phyloP scores from a whole-genome alignment of 2,329 filamentous ascomycete species.

The Claviceps fusiformis region DNA sequence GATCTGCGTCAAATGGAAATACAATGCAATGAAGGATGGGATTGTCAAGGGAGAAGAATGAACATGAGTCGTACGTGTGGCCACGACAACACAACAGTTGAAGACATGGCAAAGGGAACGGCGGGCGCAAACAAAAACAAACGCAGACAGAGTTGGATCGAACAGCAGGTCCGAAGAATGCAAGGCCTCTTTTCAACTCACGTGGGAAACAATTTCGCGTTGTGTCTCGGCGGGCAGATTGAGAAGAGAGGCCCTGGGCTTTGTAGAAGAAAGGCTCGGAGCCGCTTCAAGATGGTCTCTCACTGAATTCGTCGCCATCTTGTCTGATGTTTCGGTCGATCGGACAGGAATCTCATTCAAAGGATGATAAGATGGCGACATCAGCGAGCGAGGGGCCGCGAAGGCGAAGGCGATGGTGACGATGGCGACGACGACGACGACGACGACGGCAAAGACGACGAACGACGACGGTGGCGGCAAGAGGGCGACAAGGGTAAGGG shows the following conservation, averaged over 20 bases:
- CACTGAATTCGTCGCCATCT: background rate
- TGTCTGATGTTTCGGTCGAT: background rate
- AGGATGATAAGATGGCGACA: background rate
- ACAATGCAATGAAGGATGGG: no score
- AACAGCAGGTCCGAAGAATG: no score
- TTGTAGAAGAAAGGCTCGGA: conserved; percentile 1
- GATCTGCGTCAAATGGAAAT: no score
- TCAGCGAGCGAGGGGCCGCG: background rate
- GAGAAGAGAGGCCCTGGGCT: conserved; percentile 20
- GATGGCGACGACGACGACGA: background rate
- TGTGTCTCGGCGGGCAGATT: conserved; percentile 34
- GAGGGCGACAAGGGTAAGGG: background rate
- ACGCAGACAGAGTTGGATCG: background rate
- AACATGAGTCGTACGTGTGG: no score
- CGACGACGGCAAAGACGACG: no score
- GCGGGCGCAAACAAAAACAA: background rate
- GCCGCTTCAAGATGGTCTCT: background rate
- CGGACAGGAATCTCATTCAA: background rate
- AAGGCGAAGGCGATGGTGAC: no score
- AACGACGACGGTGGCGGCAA: no score
- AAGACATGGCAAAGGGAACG: no score
- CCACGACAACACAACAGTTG: no score
- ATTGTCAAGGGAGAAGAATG: no score
- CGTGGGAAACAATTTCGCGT: conserved; percentile 33
- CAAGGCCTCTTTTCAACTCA: conserved; percentile 14